Conservation (phyloP, 768 basidiomycete species). For the Termitomyces sp. region DNA sequence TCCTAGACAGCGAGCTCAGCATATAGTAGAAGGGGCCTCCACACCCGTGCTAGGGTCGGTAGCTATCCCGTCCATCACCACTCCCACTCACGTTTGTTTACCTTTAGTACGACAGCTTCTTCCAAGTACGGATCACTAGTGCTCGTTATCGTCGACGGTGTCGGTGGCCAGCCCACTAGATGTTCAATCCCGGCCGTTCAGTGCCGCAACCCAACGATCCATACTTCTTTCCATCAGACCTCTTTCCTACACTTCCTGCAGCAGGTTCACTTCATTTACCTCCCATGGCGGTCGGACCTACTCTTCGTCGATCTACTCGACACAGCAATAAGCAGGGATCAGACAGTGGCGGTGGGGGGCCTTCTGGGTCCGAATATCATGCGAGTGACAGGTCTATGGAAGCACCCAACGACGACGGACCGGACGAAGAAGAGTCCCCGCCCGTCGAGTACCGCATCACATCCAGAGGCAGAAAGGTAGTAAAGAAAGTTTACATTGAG, state of each 20-base stretch:
- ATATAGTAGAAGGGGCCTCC: background rate
- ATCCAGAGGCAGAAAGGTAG: constrained; percentile 36
- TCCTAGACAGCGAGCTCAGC: constrained; percentile 3
- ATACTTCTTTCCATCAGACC: constrained; percentile 5
- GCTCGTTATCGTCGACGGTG: constrained; percentile 7
- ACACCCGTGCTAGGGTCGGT: background rate
- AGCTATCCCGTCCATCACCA: background rate
- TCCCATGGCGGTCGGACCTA: constrained; percentile 11
- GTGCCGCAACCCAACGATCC: background rate
- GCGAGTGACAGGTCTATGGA: constrained; percentile 43
- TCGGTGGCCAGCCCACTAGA: constrained; percentile 6
- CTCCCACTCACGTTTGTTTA: background rate
- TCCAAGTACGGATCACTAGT: background rate
- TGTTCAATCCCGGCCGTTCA: constrained; percentile 1
- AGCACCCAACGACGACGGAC: constrained; percentile 20
- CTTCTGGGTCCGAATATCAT: constrained; percentile 48
- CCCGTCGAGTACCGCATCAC: constrained; percentile 24
- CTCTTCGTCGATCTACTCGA: constrained; percentile 32
- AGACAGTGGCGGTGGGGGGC: constrained; percentile 22
- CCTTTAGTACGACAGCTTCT: background rate
- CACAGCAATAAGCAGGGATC: constrained; percentile 23
- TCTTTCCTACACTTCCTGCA: constrained; percentile 8
- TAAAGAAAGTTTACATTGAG: constrained; percentile 40
- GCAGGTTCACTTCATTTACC: constrained; percentile 24
- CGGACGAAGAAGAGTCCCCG: constrained; percentile 25